A percentile compares a stretch with the other conserved stretches of the same genome.
Conservation (phyloP, 495 filamentous ascomycete genomes). For the Chaetomidium leptoderma region DNA sequence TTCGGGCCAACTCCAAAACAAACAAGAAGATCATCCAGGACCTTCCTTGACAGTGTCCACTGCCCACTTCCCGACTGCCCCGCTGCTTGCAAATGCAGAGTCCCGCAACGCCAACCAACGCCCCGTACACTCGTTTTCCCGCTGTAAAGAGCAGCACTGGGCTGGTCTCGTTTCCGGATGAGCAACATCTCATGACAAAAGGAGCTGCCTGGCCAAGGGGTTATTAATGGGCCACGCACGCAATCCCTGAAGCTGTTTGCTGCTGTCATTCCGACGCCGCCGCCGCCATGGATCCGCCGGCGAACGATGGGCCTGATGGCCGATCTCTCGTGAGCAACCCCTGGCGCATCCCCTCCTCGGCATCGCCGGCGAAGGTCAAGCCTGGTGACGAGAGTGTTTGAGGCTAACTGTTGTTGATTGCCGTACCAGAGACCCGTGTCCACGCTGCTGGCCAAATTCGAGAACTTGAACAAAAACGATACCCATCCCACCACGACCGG, state of each 20-base stretch:
- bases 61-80: background rate
- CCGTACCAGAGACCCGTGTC: slow-evolving; percentile 72
- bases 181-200: slow-evolving; percentile 24
- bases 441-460: slow-evolving; percentile 86
- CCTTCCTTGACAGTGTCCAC: background rate
- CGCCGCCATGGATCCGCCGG: slow-evolving; percentile 39
- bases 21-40: background rate
- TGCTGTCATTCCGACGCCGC: slow-evolving; percentile 28
- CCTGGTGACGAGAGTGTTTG: background rate
- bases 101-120: slow-evolving; percentile 4
- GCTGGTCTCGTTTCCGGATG: slow-evolving; percentile 1
- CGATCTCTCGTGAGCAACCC: slow-evolving; percentile 53
- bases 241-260: slow-evolving; percentile 16
- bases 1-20: background rate
- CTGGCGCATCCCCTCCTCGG: background rate
- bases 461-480: slow-evolving; percentile 66
- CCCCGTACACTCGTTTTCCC: slow-evolving; percentile 5
- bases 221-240: slow-evolving; percentile 35
- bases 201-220: slow-evolving; percentile 17
- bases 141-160: slow-evolving; percentile 1
- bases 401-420: slow-evolving; percentile 26
- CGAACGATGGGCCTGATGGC: slow-evolving; percentile 49
- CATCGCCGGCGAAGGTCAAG: background rate
- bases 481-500: slow-evolving; percentile 30
- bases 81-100: slow-evolving; percentile 8